phyloP scores from a whole-genome alignment of 1,139 yeast genomes.

The Suhomyces anneliseae region DNA sequence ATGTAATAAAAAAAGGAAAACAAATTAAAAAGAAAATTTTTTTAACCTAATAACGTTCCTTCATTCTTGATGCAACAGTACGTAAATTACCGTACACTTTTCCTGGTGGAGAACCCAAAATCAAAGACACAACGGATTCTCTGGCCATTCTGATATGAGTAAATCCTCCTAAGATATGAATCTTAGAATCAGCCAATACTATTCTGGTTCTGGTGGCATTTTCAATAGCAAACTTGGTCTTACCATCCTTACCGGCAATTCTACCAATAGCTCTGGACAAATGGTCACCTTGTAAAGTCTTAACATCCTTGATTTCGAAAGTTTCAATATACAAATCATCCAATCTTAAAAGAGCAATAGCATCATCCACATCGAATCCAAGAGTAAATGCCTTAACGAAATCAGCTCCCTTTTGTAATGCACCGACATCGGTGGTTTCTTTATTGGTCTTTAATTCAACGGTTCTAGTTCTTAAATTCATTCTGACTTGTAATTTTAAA shows the following conservation, averaged over 20 bases:
- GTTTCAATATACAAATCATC: slow-evolving; percentile 97
- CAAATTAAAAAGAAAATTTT: slow-evolving; percentile 1
- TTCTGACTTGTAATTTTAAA: slow-evolving; percentile 89
- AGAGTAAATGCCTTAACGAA: slow-evolving; percentile 91
- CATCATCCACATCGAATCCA: slow-evolving; percentile 96
- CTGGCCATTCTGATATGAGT: slow-evolving; percentile 97
- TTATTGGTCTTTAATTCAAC: slow-evolving; percentile 84
- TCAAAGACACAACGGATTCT: slow-evolving; percentile 90
- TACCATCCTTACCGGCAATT: slow-evolving; percentile 99
- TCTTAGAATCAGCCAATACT: slow-evolving; percentile 93
- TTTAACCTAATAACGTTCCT: slow-evolving; percentile 73
- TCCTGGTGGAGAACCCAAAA: slow-evolving; percentile 98
- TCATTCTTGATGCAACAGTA: slow-evolving; percentile 94
- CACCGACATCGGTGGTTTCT: slow-evolving; percentile 85
- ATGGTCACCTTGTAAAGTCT: slow-evolving; percentile 93
- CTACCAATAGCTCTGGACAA: slow-evolving; percentile 98
- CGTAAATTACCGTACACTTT: slow-evolving; percentile 96
- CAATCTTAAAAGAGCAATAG: slow-evolving; percentile 87
- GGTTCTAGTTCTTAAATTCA: slow-evolving; percentile 83
- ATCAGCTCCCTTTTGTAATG: slow-evolving; percentile 96
- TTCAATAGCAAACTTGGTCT: slow-evolving; percentile 96
- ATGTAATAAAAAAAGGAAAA: slow-evolving; percentile 7
- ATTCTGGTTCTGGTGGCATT: slow-evolving; percentile 98
- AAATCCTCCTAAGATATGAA: slow-evolving; percentile 95
- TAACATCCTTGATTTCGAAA: slow-evolving; percentile 94